phyloP scores from a whole-genome alignment of 805 yeast genomes.

The Starmerella sirachaensis region DNA sequence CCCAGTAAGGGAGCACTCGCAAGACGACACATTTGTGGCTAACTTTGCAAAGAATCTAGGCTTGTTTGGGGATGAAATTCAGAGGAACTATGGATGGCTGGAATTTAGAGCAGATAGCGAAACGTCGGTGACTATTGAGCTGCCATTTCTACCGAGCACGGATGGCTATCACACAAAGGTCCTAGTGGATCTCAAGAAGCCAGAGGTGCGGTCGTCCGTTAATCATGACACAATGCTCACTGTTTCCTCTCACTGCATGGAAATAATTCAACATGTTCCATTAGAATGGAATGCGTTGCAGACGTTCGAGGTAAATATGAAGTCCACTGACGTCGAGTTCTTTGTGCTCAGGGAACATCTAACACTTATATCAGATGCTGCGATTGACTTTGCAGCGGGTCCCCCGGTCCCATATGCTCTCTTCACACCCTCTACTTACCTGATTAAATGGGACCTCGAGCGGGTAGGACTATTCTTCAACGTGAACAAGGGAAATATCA shows the following conservation, averaged over 20 bases:
- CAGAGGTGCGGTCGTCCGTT: conserved; percentile 69
- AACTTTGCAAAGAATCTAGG: conserved; percentile 3
- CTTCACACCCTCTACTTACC: conserved; percentile 61
- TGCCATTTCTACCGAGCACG: conserved; percentile 30
- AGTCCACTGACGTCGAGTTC: conserved; percentile 41
- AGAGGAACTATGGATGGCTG: conserved; percentile 83
- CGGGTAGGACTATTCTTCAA: conserved; percentile 56
- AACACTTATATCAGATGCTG: conserved; percentile 55
- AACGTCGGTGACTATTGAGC: conserved; percentile 37
- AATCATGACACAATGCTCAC: conserved; percentile 71
- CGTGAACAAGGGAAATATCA: conserved; percentile 76
- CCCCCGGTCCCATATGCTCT: conserved; percentile 52
- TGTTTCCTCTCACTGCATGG: conserved; percentile 45
- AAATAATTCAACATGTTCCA: conserved; percentile 56
- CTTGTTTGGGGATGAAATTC: conserved; percentile 12
- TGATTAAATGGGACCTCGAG: conserved; percentile 45
- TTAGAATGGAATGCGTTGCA: conserved; percentile 72
- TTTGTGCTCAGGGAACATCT: conserved; percentile 76
- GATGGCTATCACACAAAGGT: conserved; percentile 43
- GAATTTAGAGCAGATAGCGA: conserved; percentile 52
- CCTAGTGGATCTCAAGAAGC: conserved; percentile 36
- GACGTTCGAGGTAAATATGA: conserved; percentile 50
- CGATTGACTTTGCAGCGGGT: conserved; percentile 67
- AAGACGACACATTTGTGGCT: conserved; percentile 34
- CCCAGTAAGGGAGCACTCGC: conserved; percentile 77